Evolutionary conservation across 306 rosid genomes (phyloP).

Genomic region (Vachellia pachyceras): DNA sequence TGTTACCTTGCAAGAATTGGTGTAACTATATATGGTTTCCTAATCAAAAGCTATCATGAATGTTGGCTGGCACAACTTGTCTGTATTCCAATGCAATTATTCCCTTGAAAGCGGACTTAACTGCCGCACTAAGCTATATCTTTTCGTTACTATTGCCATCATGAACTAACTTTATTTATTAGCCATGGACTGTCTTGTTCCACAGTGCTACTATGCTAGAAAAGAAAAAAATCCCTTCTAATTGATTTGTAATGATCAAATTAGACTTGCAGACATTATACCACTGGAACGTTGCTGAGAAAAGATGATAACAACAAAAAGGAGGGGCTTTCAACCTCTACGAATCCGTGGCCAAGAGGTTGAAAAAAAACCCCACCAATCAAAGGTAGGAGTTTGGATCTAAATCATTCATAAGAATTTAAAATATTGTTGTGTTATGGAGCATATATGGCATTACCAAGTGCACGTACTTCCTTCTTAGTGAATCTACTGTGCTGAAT

Average conservation of each 20-base stretch:
- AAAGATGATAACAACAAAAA: not conserved
- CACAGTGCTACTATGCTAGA: not conserved
- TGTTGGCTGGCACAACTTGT: not conserved
- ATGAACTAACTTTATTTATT: not conserved
- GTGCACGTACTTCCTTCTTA: not conserved
- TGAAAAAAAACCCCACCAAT: too few species aligned
- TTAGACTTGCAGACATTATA: not conserved
- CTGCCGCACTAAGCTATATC: not conserved
- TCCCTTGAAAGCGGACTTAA: not conserved
- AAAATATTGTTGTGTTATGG: not conserved
- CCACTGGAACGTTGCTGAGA: not conserved
- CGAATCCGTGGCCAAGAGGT: not conserved
- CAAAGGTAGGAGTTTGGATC: too few species aligned
- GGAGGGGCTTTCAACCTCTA: not conserved
- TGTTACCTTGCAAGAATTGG: not conserved
- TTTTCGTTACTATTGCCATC: not conserved
- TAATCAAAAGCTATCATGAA: slow-evolving; percentile 28
- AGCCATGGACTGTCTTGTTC: not conserved
- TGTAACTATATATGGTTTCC: not conserved
- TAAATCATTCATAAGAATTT: not conserved
- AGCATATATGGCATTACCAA: not conserved
- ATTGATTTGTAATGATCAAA: not conserved
- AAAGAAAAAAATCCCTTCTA: not conserved
- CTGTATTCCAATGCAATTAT: not conserved
- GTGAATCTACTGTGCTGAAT: not conserved